phyloP scores from a whole-genome alignment of 768 basidiomycete species.

The Crepidotus variabilis region DNA sequence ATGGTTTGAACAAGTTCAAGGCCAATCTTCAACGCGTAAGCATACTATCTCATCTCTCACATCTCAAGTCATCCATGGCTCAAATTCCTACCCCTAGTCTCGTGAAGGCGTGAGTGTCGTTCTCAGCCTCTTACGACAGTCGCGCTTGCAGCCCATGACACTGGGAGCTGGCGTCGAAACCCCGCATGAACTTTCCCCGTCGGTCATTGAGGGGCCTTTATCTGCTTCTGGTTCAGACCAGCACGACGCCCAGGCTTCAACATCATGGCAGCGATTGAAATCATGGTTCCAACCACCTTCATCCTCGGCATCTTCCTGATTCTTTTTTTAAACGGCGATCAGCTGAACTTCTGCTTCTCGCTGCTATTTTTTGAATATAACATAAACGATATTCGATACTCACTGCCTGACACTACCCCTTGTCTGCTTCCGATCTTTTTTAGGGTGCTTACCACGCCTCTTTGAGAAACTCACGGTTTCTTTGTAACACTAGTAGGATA shows the following conservation, averaged over 20 bases:
- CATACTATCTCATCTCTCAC: slow-evolving; percentile 4
- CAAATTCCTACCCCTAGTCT: slow-evolving; percentile 44
- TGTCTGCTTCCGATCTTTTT: neutral
- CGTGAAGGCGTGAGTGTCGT: slow-evolving; percentile 86
- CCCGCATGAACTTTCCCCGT: slow-evolving; percentile 11
- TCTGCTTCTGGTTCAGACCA: slow-evolving; percentile 9
- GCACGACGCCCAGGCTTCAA: slow-evolving; percentile 9
- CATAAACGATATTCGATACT: neutral
- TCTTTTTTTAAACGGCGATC: neutral
- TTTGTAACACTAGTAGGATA: slow-evolving; percentile 4
- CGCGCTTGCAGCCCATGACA: slow-evolving; percentile 60
- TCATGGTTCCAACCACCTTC: slow-evolving; percentile 37
- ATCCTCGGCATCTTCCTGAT: slow-evolving; percentile 11
- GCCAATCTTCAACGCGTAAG: slow-evolving; percentile 80
- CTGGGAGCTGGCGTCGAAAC: slow-evolving; percentile 34
- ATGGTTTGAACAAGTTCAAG: slow-evolving; percentile 82
- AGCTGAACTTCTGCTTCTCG: neutral
- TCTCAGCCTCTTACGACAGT: slow-evolving; percentile 73
- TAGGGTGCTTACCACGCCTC: neutral
- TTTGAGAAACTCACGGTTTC: neutral
- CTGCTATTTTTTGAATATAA: neutral
- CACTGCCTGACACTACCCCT: neutral
- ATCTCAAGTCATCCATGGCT: neutral
- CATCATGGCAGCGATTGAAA: slow-evolving; percentile 37
- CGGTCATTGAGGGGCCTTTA: slow-evolving; percentile 9